A percentile compares a stretch with the other conserved stretches of the same genome.
phyloP scores from a whole-genome alignment of 2,329 filamentous ascomycete genomes.

The Cladophialophora exuberans region DNA sequence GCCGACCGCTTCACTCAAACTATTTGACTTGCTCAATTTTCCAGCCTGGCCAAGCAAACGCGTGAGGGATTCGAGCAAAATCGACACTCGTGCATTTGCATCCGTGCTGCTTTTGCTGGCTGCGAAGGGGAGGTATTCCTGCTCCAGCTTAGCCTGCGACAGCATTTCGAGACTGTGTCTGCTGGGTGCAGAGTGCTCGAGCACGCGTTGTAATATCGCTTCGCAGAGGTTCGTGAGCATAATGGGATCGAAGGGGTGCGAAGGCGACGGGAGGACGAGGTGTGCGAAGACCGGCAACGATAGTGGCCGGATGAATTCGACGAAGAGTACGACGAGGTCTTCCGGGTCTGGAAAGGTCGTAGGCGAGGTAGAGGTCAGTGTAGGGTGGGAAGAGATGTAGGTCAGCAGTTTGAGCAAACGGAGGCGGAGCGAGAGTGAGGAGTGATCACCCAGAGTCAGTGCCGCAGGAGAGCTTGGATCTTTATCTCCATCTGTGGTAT shows the following conservation, averaged over 20 bases:
- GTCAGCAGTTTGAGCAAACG: constrained; percentile 50
- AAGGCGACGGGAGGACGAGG: constrained; percentile 43
- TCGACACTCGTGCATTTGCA: constrained; percentile 73
- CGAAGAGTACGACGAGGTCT: constrained; percentile 47
- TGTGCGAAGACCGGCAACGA: constrained; percentile 51
- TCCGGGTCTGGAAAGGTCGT: constrained; percentile 42
- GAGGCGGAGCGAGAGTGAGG: constrained; percentile 48
- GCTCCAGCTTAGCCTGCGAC: constrained; percentile 54
- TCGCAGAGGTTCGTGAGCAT: constrained; percentile 57
- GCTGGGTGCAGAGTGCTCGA: constrained; percentile 46
- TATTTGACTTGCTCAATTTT: constrained; percentile 38
- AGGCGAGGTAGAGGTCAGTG: constrained; percentile 26
- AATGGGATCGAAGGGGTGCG: constrained; percentile 26
- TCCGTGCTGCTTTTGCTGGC: constrained; percentile 63
- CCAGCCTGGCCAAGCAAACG: constrained; percentile 52
- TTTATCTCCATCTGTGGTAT: constrained; percentile 24
- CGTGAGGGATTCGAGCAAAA: constrained; percentile 69
- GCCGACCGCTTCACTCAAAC: constrained; percentile 52
- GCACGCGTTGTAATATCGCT: constrained; percentile 54
- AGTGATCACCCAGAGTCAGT: constrained; percentile 41
- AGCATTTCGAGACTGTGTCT: constrained; percentile 48
- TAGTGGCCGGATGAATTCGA: constrained; percentile 51
- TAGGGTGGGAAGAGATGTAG: constrained; percentile 41
- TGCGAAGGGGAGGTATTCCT: constrained; percentile 67
- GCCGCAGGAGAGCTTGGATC: constrained; percentile 1